Percentiles rank a stretch among this genome's conserved stretches.
Evolutionary conservation across 805 yeast species (phyloP).

Genomic region (Lipomyces orientalis): DNA sequence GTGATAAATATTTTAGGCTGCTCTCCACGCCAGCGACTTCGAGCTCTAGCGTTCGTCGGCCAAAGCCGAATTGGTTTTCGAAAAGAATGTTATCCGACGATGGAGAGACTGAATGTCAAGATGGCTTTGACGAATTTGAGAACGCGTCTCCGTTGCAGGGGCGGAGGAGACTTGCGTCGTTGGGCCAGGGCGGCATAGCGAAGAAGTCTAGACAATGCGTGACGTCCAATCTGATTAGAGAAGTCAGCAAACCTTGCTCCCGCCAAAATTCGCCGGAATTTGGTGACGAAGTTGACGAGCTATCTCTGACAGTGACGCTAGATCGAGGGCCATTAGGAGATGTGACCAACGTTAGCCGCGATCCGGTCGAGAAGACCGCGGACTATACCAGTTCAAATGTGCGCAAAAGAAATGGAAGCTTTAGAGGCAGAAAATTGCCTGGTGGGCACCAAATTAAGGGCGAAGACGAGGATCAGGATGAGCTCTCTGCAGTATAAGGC

Average conservation of each 20-base stretch:
- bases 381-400: not conserved
- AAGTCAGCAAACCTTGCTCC: not conserved
- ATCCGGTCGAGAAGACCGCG: not conserved
- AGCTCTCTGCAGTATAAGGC: slow-evolving; percentile 16
- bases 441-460: not conserved
- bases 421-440: not conserved
- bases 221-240: not conserved
- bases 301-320: not conserved
- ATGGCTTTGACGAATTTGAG: not conserved
- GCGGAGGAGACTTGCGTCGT: not conserved
- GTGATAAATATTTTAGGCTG: slow-evolving; percentile 21
- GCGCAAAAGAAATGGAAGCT: not conserved
- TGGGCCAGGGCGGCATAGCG: not conserved
- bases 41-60: not conserved
- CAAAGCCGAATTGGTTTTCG: not conserved
- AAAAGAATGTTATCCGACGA: not conserved
- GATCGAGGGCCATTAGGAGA: not conserved
- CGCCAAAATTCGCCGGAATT: not conserved
- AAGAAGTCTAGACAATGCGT: not conserved
- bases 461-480: slow-evolving; percentile 13
- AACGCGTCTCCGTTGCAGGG: slow-evolving; percentile 15
- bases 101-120: not conserved
- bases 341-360: not conserved
- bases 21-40: slow-evolving; percentile 26
- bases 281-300: slow-evolving; percentile 3